Percentiles rank a stretch among this genome's conserved stretches.
phyloP scores from a whole-genome alignment of 2,329 filamentous ascomycete genomes.

The Aspergillus luchuensis region DNA sequence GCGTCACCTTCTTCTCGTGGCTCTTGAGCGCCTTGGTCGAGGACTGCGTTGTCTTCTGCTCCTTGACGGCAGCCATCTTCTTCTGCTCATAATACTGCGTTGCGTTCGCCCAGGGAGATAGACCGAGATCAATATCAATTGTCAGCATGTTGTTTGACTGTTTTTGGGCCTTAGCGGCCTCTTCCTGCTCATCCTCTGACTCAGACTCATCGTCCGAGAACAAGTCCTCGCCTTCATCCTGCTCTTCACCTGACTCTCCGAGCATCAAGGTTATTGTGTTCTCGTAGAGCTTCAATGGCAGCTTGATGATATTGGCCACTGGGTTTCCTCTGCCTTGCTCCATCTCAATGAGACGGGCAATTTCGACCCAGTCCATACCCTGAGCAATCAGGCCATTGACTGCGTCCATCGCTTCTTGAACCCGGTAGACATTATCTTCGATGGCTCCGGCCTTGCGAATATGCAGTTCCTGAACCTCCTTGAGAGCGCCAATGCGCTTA shows the following conservation, averaged over 20 bases:
- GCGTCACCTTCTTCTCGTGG: constrained; percentile 82
- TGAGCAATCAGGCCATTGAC: constrained; percentile 89
- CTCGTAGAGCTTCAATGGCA: constrained; percentile 87
- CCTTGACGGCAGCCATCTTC: constrained; percentile 78
- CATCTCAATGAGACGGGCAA: constrained; percentile 81
- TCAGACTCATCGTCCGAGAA: constrained; percentile 63
- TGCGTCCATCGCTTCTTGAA: constrained; percentile 89
- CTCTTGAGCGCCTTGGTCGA: constrained; percentile 83
- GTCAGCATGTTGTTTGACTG: constrained; percentile 55
- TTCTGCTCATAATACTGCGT: constrained; percentile 90
- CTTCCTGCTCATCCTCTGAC: constrained; percentile 35
- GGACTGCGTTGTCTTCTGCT: constrained; percentile 81
- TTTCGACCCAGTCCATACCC: constrained; percentile 97
- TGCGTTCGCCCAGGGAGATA: constrained; percentile 87
- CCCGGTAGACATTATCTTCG: constrained; percentile 83
- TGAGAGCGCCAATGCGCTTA: constrained; percentile 79
- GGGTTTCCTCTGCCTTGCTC: constrained; percentile 80
- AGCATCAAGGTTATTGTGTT: constrained; percentile 82
- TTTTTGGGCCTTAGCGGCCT: constrained; percentile 27
- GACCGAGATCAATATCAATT: constrained; percentile 80
- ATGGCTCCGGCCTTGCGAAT: constrained; percentile 87
- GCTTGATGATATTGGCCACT: constrained; percentile 81
- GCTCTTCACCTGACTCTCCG: constrained; percentile 67
- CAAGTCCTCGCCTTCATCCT: constrained; percentile 65
- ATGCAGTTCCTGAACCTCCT: constrained; percentile 79